phyloP scores from a whole-genome alignment of 768 basidiomycete species.

The Collybiopsis luxurians region DNA sequence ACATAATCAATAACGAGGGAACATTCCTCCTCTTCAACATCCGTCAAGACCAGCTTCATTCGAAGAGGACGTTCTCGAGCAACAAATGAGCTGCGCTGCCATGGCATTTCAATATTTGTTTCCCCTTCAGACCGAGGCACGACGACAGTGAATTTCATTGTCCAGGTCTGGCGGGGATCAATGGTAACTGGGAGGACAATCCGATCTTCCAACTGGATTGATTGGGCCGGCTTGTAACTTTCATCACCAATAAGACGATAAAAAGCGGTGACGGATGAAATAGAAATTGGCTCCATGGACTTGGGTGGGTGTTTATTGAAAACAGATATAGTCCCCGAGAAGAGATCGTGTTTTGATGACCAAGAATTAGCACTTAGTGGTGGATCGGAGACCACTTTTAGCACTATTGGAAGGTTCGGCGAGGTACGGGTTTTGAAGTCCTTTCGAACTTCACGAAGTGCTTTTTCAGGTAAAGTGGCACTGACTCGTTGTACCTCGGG shows the following conservation, averaged over 20 bases:
- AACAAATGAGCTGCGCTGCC: slow-evolving; percentile 32
- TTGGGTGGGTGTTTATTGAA: slow-evolving; percentile 35
- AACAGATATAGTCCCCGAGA: slow-evolving; percentile 30
- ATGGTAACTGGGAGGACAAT: slow-evolving; percentile 29
- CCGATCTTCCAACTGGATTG: slow-evolving; percentile 23
- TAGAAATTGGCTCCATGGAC: slow-evolving; percentile 30
- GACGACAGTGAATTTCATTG: slow-evolving; percentile 25
- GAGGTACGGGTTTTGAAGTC: slow-evolving; percentile 36
- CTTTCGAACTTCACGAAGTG: slow-evolving; percentile 27
- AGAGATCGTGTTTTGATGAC: slow-evolving; percentile 21
- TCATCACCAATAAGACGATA: slow-evolving; percentile 35
- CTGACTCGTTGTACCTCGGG: slow-evolving; percentile 30
- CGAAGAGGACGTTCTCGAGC: slow-evolving; percentile 34
- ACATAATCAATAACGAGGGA: slow-evolving; percentile 38
- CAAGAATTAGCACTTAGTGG: slow-evolving; percentile 33
- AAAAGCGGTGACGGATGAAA: slow-evolving; percentile 28
- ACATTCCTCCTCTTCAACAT: slow-evolving; percentile 37
- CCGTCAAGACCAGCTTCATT: slow-evolving; percentile 32
- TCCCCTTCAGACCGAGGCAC: slow-evolving; percentile 35
- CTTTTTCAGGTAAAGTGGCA: slow-evolving; percentile 28
- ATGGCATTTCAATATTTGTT: slow-evolving; percentile 21
- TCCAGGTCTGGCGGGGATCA: slow-evolving; percentile 33
- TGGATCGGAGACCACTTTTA: slow-evolving; percentile 32
- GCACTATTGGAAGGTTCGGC: slow-evolving; percentile 27
- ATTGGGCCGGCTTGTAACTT: slow-evolving; percentile 26